Percentiles rank a stretch among this genome's conserved stretches.
Evolutionary conservation across 148 eudicot species (phyloP).

Genomic region (Gaultheria prostrata): DNA sequence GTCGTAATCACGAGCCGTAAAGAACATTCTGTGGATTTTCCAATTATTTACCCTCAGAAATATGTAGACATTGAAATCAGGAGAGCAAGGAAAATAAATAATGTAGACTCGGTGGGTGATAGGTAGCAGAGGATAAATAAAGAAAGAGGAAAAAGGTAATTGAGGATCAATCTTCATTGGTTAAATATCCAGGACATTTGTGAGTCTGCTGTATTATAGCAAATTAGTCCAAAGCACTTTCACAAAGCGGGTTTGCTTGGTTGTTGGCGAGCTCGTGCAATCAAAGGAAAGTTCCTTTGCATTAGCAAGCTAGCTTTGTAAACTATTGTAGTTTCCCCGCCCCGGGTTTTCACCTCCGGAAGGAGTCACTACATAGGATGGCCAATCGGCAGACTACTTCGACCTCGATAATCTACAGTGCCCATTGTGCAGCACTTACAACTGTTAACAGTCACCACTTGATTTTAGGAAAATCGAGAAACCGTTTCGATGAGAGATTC

Average conservation of each 20-base stretch:
- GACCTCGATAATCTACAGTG: too few relatives aligned
- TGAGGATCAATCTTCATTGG: background rate
- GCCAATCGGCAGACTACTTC: too few relatives aligned
- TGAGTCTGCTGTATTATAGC: background rate
- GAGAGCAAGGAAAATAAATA: background rate
- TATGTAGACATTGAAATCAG: background rate
- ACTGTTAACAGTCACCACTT: too few relatives aligned
- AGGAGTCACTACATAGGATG: too few relatives aligned
- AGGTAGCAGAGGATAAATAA: background rate
- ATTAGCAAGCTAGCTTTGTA: background rate
- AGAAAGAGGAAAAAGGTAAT: background rate
- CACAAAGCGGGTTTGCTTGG: background rate
- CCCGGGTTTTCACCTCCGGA: too few relatives aligned
- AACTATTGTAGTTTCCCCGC: too few relatives aligned
- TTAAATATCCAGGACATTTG: background rate
- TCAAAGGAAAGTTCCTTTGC: background rate
- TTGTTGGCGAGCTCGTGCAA: background rate
- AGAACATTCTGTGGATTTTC: background rate
- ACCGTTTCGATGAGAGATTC: too few relatives aligned
- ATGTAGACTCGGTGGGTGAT: background rate
- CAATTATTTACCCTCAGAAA: background rate
- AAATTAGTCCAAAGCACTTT: background rate
- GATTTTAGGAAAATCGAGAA: too few relatives aligned
- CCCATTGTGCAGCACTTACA: too few relatives aligned
- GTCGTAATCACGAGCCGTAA: background rate